Base-by-base conservation (phyloP, 495 filamentous ascomycete species). In the Podospora tetraspora region DNA sequence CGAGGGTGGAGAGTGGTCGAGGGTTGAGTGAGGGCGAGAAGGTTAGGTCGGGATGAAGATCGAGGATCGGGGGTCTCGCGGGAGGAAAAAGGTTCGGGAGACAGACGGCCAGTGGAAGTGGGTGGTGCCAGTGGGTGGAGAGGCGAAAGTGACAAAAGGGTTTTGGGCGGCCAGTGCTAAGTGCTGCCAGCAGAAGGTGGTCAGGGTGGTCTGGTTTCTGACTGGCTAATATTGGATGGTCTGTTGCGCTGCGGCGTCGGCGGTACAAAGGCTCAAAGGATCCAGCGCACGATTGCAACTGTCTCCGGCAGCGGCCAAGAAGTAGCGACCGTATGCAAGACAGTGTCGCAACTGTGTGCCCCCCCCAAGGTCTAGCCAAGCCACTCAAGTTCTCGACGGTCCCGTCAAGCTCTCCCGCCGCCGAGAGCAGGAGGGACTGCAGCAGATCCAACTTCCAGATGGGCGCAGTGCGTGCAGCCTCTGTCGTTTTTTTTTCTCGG, bases 221-320 rank as follows among this genome's bases (percentile, higher is more conserved):
- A 58, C 66, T 68, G 66, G 69, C 69, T 71, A 66, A 71, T 65
- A 65, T 70, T 62, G 66, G 57, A 69, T 72, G 70, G 64, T 43
- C 65, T 70, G 70, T 70, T 62, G 12, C 27, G 59, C 71, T 68
- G 71, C 71, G 71, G 71, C 68, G 71, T 72, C 71, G 70, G 70
- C 62, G 68, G 69, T 61, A 63, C 69, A 70, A 70, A 67, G 69
- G 68, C 23, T 60, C 62, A 64, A 57, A 52, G 62, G 62, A 30
- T 61, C 19, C 34, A 21, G 13, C 67, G 32, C 29, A 63, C 61
- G 60, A 63, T 69, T 29, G 62, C 63, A 43, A 43, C 19, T 43
- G 59, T 24, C 34, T 30, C 63, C 62, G 58, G 57, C 56, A 34
- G 32, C 43, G 57, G 63, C 63, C 57, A 56, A 22, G 12, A 61